phyloP scores from a whole-genome alignment of 2,329 filamentous ascomycete species.

The Pleomassaria siparia region DNA sequence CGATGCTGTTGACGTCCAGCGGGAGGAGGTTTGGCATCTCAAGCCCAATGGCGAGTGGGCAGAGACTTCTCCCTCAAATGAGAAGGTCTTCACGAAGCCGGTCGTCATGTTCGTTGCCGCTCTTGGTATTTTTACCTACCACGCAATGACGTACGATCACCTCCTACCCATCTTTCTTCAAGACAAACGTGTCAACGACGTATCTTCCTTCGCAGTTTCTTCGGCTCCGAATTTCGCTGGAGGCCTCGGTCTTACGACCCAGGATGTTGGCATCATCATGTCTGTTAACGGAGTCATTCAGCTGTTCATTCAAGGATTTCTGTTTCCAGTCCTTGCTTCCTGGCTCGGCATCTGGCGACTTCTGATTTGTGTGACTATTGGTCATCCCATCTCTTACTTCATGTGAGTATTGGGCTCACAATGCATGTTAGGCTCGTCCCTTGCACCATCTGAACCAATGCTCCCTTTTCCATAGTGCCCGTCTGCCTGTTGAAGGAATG shows the following conservation, averaged over 20 bases:
- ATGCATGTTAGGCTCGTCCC: no score
- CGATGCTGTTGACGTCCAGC: constrained; percentile 56
- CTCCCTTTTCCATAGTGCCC: no score
- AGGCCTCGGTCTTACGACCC: constrained; percentile 66
- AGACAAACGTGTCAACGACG: constrained; percentile 59
- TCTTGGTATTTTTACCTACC: constrained; percentile 87
- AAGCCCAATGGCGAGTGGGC: constrained; percentile 49
- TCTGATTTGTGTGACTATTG: constrained; percentile 64
- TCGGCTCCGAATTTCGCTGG: constrained; percentile 52
- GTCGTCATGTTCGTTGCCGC: constrained; percentile 79
- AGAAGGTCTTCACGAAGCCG: constrained; percentile 60
- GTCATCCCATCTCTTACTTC: constrained; percentile 69
- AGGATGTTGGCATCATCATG: constrained; percentile 69
- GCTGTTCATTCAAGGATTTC: constrained; percentile 69
- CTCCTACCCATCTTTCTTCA: constrained; percentile 91
- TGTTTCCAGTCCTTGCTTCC: constrained; percentile 67
- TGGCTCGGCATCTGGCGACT: constrained; percentile 68
- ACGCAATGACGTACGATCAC: constrained; percentile 94
- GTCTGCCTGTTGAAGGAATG: no score
- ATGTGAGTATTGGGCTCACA: no score
- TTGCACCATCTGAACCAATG: no score
- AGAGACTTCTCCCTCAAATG: constrained; percentile 40
- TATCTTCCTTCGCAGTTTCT: constrained; percentile 31
- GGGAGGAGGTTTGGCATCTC: constrained; percentile 56
- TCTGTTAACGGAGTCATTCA: constrained; percentile 71